Evolutionary conservation across 1,284 basidiomycete species (phyloP), one percentile per base, ranked within the genome.

Genomic region (Apiotrichum porosum): DNA sequence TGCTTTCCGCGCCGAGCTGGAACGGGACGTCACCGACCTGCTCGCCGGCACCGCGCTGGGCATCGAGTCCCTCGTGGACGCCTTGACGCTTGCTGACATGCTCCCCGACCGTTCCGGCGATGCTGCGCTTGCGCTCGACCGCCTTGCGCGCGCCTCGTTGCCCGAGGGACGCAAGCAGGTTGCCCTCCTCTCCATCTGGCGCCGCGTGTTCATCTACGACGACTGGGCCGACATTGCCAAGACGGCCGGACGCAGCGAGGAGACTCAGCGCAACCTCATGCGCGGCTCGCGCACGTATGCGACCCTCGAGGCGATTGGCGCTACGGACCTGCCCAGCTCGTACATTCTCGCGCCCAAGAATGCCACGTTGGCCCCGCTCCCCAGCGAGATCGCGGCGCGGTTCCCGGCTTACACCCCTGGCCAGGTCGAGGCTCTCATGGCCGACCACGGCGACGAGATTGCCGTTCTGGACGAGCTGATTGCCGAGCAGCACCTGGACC

Each of bases 201-300:
- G 91, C 32, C 78, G 93, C 24, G 81, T 93, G 38, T 93, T 88
- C 63, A 78, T 87, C 36, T 82, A 87, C 45, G 91, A 97, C 66
- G 83, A 95, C 57, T 72, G 69, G 69, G 50, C 42, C 14, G 44
- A 39, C 12, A 58, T 72, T 23, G 49, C 67, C 6, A 61, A 64
- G 37, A 72, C 69, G 2, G 39, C 61, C 6, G 68, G 69, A 2
- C 54, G 68, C 36, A 68, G 65, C 51, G 69, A 72, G 48, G 62
- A 70, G 49, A 57, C 56, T 10, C 67, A 68, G 42, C 55, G 66
- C 37, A 23, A 49, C 2, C 48, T 63, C 24, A 44, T 62, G 28
- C 48, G 64, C 17, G 26, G 31, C n/a, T 66, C 68, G 21, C 37
- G 56, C 44, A 51, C 64, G 17, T 70, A 68, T 54, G 50, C 58